Conservation (phyloP, 2,329 filamentous ascomycete species). For the Plectosphaerella plurivora region DNA sequence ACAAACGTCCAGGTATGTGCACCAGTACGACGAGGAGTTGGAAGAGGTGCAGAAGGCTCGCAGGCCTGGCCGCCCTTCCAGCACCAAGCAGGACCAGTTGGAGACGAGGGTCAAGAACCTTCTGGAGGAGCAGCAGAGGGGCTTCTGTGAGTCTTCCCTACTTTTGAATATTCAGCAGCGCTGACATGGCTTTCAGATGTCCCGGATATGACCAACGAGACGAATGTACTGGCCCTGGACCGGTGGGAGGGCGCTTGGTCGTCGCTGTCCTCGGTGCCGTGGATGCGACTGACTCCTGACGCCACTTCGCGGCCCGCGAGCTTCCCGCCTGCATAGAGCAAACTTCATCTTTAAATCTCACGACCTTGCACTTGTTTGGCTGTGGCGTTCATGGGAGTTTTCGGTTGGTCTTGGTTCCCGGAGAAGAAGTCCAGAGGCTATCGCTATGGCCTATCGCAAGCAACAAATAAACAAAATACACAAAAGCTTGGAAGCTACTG, state of each 20-base stretch:
- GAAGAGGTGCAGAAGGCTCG: conserved; percentile 61
- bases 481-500: too few relatives aligned
- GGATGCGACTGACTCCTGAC: conserved; percentile 65
- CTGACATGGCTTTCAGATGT: conserved; percentile 43
- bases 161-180: neutral
- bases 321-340: conserved; percentile 58
- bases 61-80: conserved; percentile 74
- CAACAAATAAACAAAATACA: too few relatives aligned
- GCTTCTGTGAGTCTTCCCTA: conserved; percentile 62
- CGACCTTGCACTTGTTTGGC: neutral
- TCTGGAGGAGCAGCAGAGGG: conserved; percentile 74
- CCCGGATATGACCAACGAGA: conserved; percentile 67
- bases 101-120: conserved; percentile 67
- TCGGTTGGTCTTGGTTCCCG: too few relatives aligned
- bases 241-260: conserved; percentile 84
- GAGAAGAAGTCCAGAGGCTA: too few relatives aligned
- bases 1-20: conserved; percentile 49
- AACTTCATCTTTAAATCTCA: neutral
- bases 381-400: neutral
- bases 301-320: conserved; percentile 64
- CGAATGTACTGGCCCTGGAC: conserved; percentile 61
- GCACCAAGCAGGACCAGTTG: conserved; percentile 71
- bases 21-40: conserved; percentile 68
- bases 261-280: conserved; percentile 69
- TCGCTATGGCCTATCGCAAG: too few relatives aligned